These are phyloP conservation scores for Pisolithus orientalis DNA, from an alignment of 768 basidiomycete species.

Conservation along the genomic window DNA sequence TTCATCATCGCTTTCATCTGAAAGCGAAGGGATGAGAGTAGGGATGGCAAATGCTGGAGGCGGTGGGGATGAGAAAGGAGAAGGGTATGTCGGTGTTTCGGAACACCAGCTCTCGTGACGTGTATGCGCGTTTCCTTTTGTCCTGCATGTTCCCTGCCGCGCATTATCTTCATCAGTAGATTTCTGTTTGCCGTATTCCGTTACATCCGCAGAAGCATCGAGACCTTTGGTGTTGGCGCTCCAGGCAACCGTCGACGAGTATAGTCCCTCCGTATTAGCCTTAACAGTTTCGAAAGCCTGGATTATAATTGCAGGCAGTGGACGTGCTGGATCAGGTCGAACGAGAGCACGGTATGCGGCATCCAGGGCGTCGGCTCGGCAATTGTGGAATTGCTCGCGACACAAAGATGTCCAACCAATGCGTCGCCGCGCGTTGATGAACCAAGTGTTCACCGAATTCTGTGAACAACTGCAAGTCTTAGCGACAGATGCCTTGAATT, in stretches of 20 bases:
- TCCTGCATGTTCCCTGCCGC: too few relatives aligned
- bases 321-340: slow-evolving; percentile 5
- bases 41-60: slow-evolving; percentile 5
- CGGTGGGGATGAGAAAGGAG: slow-evolving; percentile 15
- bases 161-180: not conserved
- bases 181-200: slow-evolving; percentile 3
- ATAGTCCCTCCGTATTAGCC: slow-evolving; percentile 21
- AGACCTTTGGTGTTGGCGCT: slow-evolving; percentile 26
- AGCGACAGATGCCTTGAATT: slow-evolving; percentile 25
- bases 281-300: slow-evolving; percentile 28
- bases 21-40: slow-evolving; percentile 1
- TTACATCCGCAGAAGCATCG: slow-evolving; percentile 25
- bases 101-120: too few relatives aligned
- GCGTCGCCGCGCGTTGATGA: slow-evolving; percentile 40
- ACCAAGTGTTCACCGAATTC: slow-evolving; percentile 41
- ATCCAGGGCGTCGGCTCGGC: slow-evolving; percentile 17
- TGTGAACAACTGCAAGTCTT: slow-evolving; percentile 12
- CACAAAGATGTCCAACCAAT: slow-evolving; percentile 48
- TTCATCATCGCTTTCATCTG: slow-evolving; percentile 13
- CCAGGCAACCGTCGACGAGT: slow-evolving; percentile 16
- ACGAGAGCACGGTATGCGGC: slow-evolving; percentile 23
- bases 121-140: too few relatives aligned
- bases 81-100: not conserved
- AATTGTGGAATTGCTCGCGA: slow-evolving; percentile 20
- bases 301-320: slow-evolving; percentile 5